phyloP scores from a whole-genome alignment of 2,329 filamentous ascomycete genomes.

The Colletotrichum cordylinicola region DNA sequence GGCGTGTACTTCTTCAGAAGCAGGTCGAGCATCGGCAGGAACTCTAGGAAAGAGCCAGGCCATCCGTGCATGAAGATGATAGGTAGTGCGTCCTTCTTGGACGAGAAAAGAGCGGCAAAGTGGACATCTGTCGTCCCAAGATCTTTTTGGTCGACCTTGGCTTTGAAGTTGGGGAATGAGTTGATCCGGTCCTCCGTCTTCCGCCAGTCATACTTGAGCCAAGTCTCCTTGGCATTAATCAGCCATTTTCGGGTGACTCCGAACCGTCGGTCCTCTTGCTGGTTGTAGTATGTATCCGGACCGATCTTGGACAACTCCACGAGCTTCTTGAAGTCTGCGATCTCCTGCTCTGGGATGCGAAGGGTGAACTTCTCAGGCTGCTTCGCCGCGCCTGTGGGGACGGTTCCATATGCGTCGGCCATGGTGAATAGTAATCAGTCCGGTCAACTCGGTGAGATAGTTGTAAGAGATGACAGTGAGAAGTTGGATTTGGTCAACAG shows the following conservation, averaged over 20 bases:
- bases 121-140: slow-evolving; percentile 47
- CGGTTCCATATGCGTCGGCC: slow-evolving; percentile 1
- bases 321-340: slow-evolving; percentile 51
- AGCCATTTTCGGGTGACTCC: slow-evolving; percentile 55
- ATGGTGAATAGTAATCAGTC: background rate
- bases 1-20: slow-evolving; percentile 54
- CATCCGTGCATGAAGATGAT: slow-evolving; percentile 61
- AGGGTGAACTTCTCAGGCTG: slow-evolving; percentile 40
- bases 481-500: background rate
- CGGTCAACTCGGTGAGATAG: background rate
- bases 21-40: slow-evolving; percentile 54
- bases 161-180: slow-evolving; percentile 53
- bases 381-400: background rate
- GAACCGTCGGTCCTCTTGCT: slow-evolving; percentile 42
- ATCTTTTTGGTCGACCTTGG: slow-evolving; percentile 40
- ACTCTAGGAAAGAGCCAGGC: slow-evolving; percentile 61
- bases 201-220: slow-evolving; percentile 56
- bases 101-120: slow-evolving; percentile 61
- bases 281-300: slow-evolving; percentile 54
- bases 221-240: slow-evolving; percentile 40
- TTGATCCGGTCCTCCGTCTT: slow-evolving; percentile 44
- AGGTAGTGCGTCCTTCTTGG: slow-evolving; percentile 53
- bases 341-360: slow-evolving; percentile 44
- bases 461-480: no score
- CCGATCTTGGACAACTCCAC: slow-evolving; percentile 53